A percentile compares a stretch with the other conserved stretches of the same genome.
These are phyloP conservation scores for Cucurbita ficifolia DNA, from an alignment of 306 rosid genomes.

Conservation along the genomic window DNA sequence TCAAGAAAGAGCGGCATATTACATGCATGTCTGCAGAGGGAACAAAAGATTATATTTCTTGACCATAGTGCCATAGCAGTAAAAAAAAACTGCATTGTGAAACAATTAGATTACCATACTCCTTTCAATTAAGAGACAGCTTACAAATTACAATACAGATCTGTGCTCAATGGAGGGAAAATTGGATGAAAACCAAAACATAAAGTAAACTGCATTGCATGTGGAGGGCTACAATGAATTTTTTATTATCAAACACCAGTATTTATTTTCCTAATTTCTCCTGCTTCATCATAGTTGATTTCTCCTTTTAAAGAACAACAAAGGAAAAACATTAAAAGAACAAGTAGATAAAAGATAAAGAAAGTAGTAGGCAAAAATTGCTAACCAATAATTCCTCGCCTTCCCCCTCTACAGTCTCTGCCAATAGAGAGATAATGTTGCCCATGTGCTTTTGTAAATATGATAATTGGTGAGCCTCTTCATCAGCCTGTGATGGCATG, in stretches of 20 bases:
- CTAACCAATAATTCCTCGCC: constrained; percentile 75
- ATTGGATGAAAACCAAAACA: neutral
- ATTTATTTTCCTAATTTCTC: neutral
- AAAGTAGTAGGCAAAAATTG: constrained; percentile 7
- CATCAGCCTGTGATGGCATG: constrained; percentile 78
- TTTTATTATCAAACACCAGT: neutral
- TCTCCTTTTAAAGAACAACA: neutral
- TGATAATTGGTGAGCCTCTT: constrained; percentile 85
- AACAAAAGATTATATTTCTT: neutral
- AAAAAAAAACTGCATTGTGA: neutral
- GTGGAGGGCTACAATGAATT: neutral
- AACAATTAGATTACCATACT: neutral
- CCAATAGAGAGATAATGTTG: constrained; percentile 65
- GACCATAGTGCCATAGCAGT: neutral
- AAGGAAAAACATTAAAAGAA: neutral
- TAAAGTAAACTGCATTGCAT: neutral
- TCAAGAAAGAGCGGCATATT: neutral
- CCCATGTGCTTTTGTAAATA: constrained; percentile 78
- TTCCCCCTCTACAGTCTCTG: constrained; percentile 69
- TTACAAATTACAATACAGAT: neutral
- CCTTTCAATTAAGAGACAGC: neutral
- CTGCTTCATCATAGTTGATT: neutral
- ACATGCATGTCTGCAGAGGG: neutral
- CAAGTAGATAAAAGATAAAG: constrained; percentile 3
- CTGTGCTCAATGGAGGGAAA: neutral